These are phyloP conservation scores for Stagonosporopsis chrysanthemi DNA, from an alignment of 2,329 filamentous ascomycete genomes.

Conservation along the genomic window DNA sequence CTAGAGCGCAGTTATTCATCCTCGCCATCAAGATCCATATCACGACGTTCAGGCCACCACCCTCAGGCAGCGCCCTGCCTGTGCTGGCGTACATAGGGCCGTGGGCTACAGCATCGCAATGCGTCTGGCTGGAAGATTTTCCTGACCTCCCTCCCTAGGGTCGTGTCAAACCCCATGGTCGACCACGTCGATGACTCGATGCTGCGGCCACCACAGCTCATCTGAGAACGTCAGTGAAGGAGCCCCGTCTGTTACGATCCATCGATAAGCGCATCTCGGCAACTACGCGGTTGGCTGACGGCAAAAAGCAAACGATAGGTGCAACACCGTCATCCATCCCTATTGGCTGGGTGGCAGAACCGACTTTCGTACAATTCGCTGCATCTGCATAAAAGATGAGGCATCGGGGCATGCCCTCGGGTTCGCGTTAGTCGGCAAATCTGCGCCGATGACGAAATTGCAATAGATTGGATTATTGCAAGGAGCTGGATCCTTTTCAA, in stretches of 20 bases:
- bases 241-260: not conserved
- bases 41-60: not conserved
- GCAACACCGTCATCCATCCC: not conserved
- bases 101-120: not conserved
- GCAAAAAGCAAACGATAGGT: constrained; percentile 9
- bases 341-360: not conserved
- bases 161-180: not conserved
- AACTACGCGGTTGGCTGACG: constrained; percentile 12
- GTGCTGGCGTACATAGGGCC: not conserved
- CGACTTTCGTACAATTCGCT: not conserved
- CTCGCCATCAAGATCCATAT: not conserved
- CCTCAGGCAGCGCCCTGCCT: not conserved
- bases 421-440: not conserved
- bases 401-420: not conserved
- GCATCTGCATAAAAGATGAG: constrained; percentile 4
- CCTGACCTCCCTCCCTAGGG: not conserved
- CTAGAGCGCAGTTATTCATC: not conserved
- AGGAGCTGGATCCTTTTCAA: constrained; percentile 3
- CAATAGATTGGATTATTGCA: not conserved
- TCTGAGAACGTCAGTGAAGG: not conserved
- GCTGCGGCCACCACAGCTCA: not conserved
- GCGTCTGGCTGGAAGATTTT: not conserved
- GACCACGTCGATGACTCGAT: no score
- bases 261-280: constrained; percentile 6
- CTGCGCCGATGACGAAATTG: not conserved